A percentile compares a stretch with the other conserved stretches of the same genome.
phyloP scores from a whole-genome alignment of 139 green algal genomes.

The Micractinium conductrix region DNA sequence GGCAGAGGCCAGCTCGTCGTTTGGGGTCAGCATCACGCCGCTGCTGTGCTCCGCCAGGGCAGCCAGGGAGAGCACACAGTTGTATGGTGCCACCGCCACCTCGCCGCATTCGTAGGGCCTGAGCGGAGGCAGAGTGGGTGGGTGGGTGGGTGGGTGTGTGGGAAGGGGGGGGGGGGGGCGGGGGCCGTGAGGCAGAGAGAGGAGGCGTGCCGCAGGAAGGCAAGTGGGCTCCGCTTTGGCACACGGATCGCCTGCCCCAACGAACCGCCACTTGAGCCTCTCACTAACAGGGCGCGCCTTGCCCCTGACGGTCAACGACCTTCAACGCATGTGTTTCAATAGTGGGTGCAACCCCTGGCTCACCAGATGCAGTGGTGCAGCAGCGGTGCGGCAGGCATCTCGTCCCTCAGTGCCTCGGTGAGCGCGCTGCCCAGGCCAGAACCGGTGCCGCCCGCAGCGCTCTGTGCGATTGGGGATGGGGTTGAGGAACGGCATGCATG shows the following conservation, averaged over 20 bases:
- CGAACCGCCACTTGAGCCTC: no score
- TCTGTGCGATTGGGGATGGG: conserved; percentile 60
- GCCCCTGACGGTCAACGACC: no score
- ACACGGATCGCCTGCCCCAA: no score
- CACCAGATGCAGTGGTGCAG: conserved; percentile 87
- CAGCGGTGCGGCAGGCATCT: conserved; percentile 67
- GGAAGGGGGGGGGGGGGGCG: background rate
- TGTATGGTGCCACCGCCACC: conserved; percentile 87
- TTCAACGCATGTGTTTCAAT: no score
- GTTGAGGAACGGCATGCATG: background rate
- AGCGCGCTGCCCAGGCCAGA: conserved; percentile 79
- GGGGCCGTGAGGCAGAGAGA: background rate
- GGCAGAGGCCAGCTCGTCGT: conserved; percentile 40
- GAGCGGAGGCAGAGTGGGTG: no score
- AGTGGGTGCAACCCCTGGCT: conserved; percentile 3
- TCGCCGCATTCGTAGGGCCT: conserved; percentile 80
- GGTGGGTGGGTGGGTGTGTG: no score
- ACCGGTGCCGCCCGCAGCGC: conserved; percentile 86
- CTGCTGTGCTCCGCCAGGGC: conserved; percentile 65
- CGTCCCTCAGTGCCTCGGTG: conserved; percentile 68
- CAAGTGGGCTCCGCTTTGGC: no score
- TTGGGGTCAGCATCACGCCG: conserved; percentile 71
- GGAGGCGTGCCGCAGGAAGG: no score
- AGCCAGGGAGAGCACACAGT: conserved; percentile 79
- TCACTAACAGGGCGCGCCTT: no score